Conservation (phyloP, 208 protist genomes). For the Leishmania arabica region DNA sequence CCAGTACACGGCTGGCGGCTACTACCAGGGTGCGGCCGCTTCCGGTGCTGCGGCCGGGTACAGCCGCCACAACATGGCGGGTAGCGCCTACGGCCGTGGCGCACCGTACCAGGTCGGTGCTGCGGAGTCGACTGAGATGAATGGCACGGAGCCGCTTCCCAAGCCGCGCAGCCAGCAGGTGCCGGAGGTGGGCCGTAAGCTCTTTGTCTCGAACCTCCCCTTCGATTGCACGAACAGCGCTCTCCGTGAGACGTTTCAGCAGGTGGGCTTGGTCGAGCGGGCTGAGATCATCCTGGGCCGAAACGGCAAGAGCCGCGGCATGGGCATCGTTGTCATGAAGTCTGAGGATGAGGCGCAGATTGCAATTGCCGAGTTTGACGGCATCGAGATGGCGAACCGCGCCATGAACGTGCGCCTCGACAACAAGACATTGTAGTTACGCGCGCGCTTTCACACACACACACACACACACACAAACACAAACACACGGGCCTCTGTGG, state of each 20-base stretch:
- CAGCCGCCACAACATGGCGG: conserved; percentile 22
- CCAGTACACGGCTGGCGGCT: conserved; percentile 19
- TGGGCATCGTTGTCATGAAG: conserved; percentile 83
- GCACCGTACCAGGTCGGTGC: conserved; percentile 25
- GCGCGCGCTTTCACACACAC: background rate
- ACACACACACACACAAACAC: background rate
- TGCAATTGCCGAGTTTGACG: conserved; percentile 85
- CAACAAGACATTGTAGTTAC: conserved; percentile 44
- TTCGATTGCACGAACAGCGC: conserved; percentile 76
- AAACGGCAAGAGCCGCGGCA: conserved; percentile 74
- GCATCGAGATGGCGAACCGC: conserved; percentile 82
- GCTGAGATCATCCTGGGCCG: conserved; percentile 73
- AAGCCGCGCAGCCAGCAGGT: conserved; percentile 85
- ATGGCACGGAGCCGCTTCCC: conserved; percentile 49
- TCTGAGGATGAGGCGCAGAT: conserved; percentile 61
- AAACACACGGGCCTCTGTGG: background rate
- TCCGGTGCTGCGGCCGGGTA: conserved; percentile 12
- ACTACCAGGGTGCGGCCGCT: conserved; percentile 17
- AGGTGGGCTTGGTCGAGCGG: conserved; percentile 79
- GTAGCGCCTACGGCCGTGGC: conserved; percentile 17
- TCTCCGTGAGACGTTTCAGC: conserved; percentile 81
- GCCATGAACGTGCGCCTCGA: conserved; percentile 85
- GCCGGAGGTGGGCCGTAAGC: conserved; percentile 61
- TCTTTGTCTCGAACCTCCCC: conserved; percentile 86
- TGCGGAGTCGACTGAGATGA: conserved; percentile 22